Evolutionary conservation across 768 basidiomycete species (phyloP).

Genomic region (Butyriboletus loyo): DNA sequence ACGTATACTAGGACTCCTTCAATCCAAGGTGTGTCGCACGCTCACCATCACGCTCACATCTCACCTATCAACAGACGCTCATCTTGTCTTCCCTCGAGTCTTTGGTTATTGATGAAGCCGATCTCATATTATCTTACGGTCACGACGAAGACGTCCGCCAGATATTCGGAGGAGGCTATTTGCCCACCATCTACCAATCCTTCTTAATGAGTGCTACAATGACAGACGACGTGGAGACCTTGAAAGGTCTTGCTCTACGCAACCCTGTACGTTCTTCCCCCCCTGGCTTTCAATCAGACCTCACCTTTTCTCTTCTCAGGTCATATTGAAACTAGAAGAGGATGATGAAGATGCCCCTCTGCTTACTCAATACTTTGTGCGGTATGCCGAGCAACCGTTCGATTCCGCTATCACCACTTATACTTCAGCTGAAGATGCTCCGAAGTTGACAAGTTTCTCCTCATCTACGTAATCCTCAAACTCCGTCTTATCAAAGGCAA

Average conservation of each 20-base stretch:
- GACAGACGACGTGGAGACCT: constrained; percentile 89
- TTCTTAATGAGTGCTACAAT: constrained; percentile 98
- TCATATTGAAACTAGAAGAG: constrained; percentile 83
- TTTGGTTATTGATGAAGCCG: constrained; percentile 96
- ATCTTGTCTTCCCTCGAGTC: constrained; percentile 68
- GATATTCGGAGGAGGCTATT: constrained; percentile 63
- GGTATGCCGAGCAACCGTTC: constrained; percentile 40
- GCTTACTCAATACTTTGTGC: constrained; percentile 83
- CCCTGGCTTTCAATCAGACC: background rate
- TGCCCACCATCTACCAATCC: constrained; percentile 83
- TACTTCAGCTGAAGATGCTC: constrained; percentile 53
- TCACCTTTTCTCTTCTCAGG: constrained; percentile 44
- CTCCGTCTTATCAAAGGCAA: constrained; percentile 94
- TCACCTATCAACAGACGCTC: constrained; percentile 48
- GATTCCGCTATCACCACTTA: background rate
- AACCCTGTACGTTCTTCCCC: constrained; percentile 64
- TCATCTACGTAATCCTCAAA: constrained; percentile 95
- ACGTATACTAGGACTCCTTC: constrained; percentile 61
- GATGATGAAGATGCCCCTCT: constrained; percentile 77
- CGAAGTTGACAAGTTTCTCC: constrained; percentile 95
- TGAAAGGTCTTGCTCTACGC: constrained; percentile 84
- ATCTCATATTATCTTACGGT: constrained; percentile 94
- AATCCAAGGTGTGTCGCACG: constrained; percentile 53
- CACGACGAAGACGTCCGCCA: constrained; percentile 87
- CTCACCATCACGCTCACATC: background rate